Conservation (phyloP, 1,284 basidiomycete species). For the Cryptococcus sp. region DNA sequence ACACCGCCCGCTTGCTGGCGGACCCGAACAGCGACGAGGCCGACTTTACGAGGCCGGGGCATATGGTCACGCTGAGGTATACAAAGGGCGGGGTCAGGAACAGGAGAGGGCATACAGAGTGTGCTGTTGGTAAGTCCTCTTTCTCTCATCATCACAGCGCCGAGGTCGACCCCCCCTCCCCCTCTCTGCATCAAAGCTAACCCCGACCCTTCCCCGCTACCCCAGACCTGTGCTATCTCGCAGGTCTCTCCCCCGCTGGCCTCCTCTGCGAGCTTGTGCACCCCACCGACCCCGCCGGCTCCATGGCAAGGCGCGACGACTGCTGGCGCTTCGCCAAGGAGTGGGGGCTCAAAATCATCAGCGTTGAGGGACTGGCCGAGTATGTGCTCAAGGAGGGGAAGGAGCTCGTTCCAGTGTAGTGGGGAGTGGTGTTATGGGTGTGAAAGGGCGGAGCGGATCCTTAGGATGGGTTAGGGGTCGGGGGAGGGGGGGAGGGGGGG, state of each 20-base stretch:
- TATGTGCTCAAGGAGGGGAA: conserved; percentile 43
- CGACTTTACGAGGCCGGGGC: conserved; percentile 90
- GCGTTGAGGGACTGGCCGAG: conserved; percentile 65
- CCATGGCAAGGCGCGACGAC: conserved; percentile 95
- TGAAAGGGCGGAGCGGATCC: too few species aligned
- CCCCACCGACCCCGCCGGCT: conserved; percentile 75
- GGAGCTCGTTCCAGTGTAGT: conserved; percentile 17
- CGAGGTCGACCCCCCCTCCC: too few species aligned
- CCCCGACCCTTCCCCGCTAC: neutral
- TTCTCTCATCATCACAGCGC: neutral
- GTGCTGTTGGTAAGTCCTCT: conserved; percentile 61
- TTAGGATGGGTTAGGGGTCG: too few species aligned
- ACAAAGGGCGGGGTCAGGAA: conserved; percentile 77
- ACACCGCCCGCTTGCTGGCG: conserved; percentile 80
- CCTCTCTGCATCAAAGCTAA: too few species aligned
- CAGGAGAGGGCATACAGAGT: conserved; percentile 91
- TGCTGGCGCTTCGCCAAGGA: conserved; percentile 87
- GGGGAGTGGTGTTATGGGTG: too few species aligned
- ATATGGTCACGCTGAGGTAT: conserved; percentile 89
- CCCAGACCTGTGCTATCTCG: conserved; percentile 77
- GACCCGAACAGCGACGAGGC: conserved; percentile 55
- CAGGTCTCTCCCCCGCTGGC: conserved; percentile 72
- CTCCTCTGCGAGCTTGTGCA: conserved; percentile 95
- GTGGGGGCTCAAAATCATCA: conserved; percentile 91
- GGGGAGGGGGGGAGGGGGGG: too few species aligned